Evolutionary conservation across 768 basidiomycete species (phyloP).

Genomic region (Russula lepida): DNA sequence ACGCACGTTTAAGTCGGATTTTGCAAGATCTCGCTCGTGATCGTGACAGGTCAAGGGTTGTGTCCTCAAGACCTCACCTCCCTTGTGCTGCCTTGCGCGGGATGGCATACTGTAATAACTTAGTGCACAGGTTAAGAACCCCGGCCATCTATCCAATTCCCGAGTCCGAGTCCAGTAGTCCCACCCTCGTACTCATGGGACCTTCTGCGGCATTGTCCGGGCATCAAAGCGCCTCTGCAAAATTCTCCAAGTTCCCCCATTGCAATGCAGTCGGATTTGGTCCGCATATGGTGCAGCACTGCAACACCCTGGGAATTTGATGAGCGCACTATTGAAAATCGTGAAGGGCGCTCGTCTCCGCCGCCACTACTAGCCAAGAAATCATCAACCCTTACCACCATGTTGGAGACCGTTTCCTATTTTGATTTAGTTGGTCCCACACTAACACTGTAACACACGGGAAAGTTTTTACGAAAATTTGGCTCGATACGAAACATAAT

Average conservation of each 20-base stretch:
- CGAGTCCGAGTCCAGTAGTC: background rate
- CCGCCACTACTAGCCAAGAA: constrained; percentile 4
- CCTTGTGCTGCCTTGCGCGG: no score
- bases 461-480: background rate
- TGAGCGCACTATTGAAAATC: constrained; percentile 5
- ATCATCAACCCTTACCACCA: constrained; percentile 14
- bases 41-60: background rate
- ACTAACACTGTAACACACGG: background rate
- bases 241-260: background rate
- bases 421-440: constrained; percentile 7
- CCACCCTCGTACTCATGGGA: background rate
- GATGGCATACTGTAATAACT: no score
- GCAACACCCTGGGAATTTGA: constrained; percentile 1
- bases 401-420: constrained; percentile 10
- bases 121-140: no score
- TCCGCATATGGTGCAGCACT: background rate
- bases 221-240: background rate
- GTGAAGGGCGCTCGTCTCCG: background rate
- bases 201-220: background rate
- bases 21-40: background rate
- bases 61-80: no score
- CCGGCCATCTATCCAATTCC: background rate
- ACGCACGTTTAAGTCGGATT: background rate
- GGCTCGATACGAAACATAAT: constrained; percentile 16
- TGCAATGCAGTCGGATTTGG: background rate